A percentile compares a stretch with the other conserved stretches of the same genome.
These are phyloP conservation scores for Blastobotrys apis DNA, from an alignment of 1,139 yeast species.

Conservation along the genomic window DNA sequence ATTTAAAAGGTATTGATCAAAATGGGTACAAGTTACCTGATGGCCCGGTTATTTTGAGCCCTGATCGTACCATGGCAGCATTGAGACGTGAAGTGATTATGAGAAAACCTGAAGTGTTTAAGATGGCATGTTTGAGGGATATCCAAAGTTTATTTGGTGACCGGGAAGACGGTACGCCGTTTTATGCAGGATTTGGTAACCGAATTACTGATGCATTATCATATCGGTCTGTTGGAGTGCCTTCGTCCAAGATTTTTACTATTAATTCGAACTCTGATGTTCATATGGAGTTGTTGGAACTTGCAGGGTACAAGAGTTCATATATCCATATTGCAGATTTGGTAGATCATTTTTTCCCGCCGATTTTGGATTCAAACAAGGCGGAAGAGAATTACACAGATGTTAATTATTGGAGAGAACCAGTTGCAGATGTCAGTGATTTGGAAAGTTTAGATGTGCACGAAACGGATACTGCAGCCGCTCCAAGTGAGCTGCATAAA, in stretches of 20 bases:
- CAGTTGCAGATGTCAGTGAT: slow-evolving; percentile 60
- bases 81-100: slow-evolving; percentile 83
- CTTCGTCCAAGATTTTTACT: slow-evolving; percentile 91
- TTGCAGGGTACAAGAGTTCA: slow-evolving; percentile 87
- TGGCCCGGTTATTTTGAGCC: slow-evolving; percentile 95
- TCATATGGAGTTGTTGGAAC: slow-evolving; percentile 90
- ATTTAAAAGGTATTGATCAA: slow-evolving; percentile 73
- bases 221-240: slow-evolving; percentile 89
- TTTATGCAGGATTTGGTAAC: slow-evolving; percentile 97
- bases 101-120: slow-evolving; percentile 94
- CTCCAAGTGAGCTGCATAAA: background rate
- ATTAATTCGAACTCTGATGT: slow-evolving; percentile 97
- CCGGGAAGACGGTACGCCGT: slow-evolving; percentile 53
- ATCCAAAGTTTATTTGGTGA: slow-evolving; percentile 56
- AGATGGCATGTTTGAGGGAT: slow-evolving; percentile 94
- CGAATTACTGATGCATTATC: slow-evolving; percentile 95
- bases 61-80: slow-evolving; percentile 97
- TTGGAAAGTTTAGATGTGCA: slow-evolving; percentile 40
- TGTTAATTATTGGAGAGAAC: slow-evolving; percentile 88
- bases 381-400: slow-evolving; percentile 60
- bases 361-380: slow-evolving; percentile 36
- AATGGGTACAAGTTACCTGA: slow-evolving; percentile 67
- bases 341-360: slow-evolving; percentile 97
- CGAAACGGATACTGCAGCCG: background rate
- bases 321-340: slow-evolving; percentile 88